Evolutionary conservation across 352 stramenopile species (phyloP), one percentile per base, ranked within the genome.

Genomic region (Elongisporangium anandrum): DNA sequence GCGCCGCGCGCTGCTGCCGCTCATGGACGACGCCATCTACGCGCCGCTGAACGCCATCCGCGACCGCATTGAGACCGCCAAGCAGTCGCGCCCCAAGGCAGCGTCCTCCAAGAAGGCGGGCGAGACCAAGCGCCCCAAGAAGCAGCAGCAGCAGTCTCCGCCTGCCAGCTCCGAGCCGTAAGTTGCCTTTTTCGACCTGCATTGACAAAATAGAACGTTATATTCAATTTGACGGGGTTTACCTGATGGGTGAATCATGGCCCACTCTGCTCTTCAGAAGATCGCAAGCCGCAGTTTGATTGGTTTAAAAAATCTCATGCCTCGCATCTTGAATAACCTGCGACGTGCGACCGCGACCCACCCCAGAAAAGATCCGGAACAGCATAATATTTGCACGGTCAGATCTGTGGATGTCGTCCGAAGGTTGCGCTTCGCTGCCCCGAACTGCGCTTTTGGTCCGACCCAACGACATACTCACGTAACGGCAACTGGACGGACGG

Each of bases 1-100:
- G 15, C 71, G 75, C 39, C 72, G 74, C 38, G 75, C 75, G 29
- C 62, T 96, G 41, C 52, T 92, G 26, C 88, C 88, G 21, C 72
- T 96, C 47, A 95, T 96, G 85, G 79, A 95, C 62, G 67, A 90
- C 38, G 62, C 70, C 6, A 87, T 79, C 34, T 95, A 95, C 63
- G 65, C 59, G 21, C 68, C 77, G 23, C 65, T 93, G 51, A 69
- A 86, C 20, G 76, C 74, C 38, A 68, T 88, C 26, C 78, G 78
- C 20, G 23, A 64, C 17, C 75, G 76, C 41, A 73, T 88, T 49
- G 78, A 88, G 59, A 65, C 77, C 19, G 61, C 64, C 52, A 85
- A 85, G 47, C 75, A 83, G 34, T 60, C 68, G n/a, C 75, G 72
- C n/a, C 66, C 68, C 21, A 73, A 71, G 21, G 51, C 54, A 8